Evolutionary conservation across 2,329 filamentous ascomycete genomes (phyloP).

Genomic region (Aspergillus versicolor): DNA sequence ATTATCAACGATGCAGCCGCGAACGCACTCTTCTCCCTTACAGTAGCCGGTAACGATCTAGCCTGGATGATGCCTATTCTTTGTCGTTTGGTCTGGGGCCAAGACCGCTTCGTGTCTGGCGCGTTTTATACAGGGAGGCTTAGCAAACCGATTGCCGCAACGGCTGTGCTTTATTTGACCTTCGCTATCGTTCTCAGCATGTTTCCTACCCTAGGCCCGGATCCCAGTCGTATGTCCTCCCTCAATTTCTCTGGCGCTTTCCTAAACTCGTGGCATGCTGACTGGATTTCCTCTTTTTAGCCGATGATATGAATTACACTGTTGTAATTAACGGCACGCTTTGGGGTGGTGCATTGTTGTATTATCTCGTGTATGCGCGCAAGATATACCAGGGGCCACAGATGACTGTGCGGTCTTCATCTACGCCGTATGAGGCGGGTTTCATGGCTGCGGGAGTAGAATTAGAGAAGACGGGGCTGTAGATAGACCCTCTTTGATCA

Average conservation of each 20-base stretch:
- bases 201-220: constrained; percentile 58
- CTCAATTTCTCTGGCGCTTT: not conserved
- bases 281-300: constrained; percentile 19
- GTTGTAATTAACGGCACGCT: constrained; percentile 59
- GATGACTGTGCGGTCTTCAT: constrained; percentile 47
- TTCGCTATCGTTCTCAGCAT: constrained; percentile 58
- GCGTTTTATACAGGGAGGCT: constrained; percentile 58
- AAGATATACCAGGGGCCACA: constrained; percentile 63
- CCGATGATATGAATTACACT: constrained; percentile 60
- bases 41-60: constrained; percentile 59
- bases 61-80: constrained; percentile 60
- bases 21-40: constrained; percentile 53
- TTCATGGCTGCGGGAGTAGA: not conserved
- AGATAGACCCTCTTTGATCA: not conserved
- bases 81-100: constrained; percentile 57
- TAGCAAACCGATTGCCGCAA: constrained; percentile 55
- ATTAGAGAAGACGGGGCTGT: not conserved
- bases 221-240: constrained; percentile 44
- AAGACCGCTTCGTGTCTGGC: constrained; percentile 57
- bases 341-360: constrained; percentile 56
- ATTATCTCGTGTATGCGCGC: constrained; percentile 57
- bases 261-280: not conserved
- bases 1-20: constrained; percentile 58
- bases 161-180: constrained; percentile 53
- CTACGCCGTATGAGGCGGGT: constrained; percentile 10